Evolutionary conservation across 345 rosid genomes (phyloP).

Genomic region (Dimocarpus longan): DNA sequence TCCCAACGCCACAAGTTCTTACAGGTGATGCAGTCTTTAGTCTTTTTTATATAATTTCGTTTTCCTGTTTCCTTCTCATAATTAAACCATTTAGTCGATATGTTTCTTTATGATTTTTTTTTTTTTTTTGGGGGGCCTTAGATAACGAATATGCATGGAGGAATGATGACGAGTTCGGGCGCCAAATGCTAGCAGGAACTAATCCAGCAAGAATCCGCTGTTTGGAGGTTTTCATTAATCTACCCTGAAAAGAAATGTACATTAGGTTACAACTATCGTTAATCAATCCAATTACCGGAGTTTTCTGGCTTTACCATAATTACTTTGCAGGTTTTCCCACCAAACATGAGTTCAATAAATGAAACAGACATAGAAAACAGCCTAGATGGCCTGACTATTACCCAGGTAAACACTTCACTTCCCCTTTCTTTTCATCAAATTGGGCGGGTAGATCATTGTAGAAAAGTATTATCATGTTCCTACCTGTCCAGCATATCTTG

Average conservation of each 20-base stretch:
- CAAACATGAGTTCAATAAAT: conserved; percentile 44
- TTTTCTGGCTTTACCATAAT: neutral
- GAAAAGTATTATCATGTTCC: neutral
- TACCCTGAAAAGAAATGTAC: neutral
- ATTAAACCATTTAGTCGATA: conserved; percentile 37
- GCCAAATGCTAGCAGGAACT: conserved; percentile 85
- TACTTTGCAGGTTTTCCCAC: conserved; percentile 53
- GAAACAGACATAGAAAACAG: conserved; percentile 36
- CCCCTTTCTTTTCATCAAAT: neutral
- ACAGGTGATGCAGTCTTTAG: conserved; percentile 37
- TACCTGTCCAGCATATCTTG: neutral
- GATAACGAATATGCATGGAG: conserved; percentile 68
- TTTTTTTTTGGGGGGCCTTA: too few species aligned
- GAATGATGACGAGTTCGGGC: conserved; percentile 72
- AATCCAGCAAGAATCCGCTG: conserved; percentile 68
- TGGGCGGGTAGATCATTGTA: neutral
- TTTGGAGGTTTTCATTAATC: conserved; percentile 41
- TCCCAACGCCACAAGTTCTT: conserved; percentile 56
- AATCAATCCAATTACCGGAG: neutral
- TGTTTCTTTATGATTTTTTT: neutral
- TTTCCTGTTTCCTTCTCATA: conserved; percentile 4
- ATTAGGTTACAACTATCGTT: neutral
- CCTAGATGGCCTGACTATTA: conserved; percentile 50
- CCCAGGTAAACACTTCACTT: conserved; percentile 27
- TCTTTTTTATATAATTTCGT: neutral